Evolutionary conservation across 192 early-diverging fungal species (phyloP).

Genomic region (Haplosporangium gracile): DNA sequence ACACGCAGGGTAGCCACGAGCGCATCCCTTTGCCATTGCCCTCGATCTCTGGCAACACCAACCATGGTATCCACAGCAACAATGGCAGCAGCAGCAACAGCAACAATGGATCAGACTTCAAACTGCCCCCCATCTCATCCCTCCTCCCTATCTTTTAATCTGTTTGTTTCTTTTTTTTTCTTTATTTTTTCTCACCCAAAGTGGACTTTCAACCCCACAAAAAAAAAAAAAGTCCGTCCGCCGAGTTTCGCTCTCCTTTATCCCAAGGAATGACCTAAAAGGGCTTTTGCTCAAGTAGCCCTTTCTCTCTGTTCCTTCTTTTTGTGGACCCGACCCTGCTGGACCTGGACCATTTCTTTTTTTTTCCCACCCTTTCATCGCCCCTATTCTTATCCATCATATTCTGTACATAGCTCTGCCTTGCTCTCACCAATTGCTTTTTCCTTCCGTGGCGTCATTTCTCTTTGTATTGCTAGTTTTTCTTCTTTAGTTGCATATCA

Average conservation of each 20-base stretch:
- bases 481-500: slow-evolving; percentile 9
- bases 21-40: slow-evolving; percentile 47
- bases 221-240: slow-evolving; percentile 23
- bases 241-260: not conserved
- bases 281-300: slow-evolving; percentile 2
- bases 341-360: not conserved
- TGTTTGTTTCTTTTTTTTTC: not conserved
- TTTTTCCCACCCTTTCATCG: slow-evolving; percentile 10
- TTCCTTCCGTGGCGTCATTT: slow-evolving; percentile 4
- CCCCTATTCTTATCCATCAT: not conserved
- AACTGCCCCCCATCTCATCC: slow-evolving; percentile 49
- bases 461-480: slow-evolving; percentile 13
- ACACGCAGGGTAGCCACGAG: slow-evolving; percentile 2
- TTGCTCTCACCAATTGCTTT: not conserved
- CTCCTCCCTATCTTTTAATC: slow-evolving; percentile 37
- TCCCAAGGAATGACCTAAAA: not conserved
- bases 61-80: slow-evolving; percentile 7
- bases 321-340: not conserved
- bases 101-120: slow-evolving; percentile 46
- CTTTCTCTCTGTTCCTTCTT: not conserved
- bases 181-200: slow-evolving; percentile 31
- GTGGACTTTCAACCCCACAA: slow-evolving; percentile 21
- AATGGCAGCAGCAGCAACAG: slow-evolving; percentile 10
- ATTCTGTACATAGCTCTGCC: slow-evolving; percentile 18
- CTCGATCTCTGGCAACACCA: slow-evolving; percentile 27